Evolutionary conservation across 352 stramenopile species (phyloP), one percentile per base, ranked within the genome.

Genomic region (Pythium myriotylum): DNA sequence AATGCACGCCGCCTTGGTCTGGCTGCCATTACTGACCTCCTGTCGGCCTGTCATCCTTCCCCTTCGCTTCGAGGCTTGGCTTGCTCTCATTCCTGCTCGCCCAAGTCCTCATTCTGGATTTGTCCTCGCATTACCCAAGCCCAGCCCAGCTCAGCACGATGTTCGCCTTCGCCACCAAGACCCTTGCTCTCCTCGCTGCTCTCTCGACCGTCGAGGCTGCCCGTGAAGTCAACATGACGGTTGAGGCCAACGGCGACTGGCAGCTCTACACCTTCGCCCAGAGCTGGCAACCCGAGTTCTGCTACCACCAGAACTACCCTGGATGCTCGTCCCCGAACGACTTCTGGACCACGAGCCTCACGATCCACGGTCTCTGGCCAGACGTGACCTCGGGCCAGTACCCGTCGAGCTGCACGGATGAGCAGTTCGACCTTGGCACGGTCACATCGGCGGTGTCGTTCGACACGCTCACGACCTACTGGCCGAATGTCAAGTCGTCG

Each of bases 201-300:
- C 7, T 23, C 35, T 22, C 39, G 16, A 24, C 33, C 23, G 22
- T 33, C 8, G 37, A 33, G 5, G 24, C 24, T 1, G 17, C 23
- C 2, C 6, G n/a, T 1, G 20, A 45, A 45, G 49, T 23, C 51
- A 58, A 58, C 51, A 49, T 49, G 51, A 54, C 48, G 2, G n/a
- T n/a, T 14, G 54, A 53, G 42, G 22, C 27, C 86, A 86, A 59
- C 72, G 94, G 51, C 78, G 22, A 16, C 3, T 59, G 52, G 39
- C 29, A 47, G 52, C 52, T 95, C 32, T 96, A 95, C 70, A 86
- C 96, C 27, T 77, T 97, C 43, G 86, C 89, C 39, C 86, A 94
- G n/a, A n/a, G n/a, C n/a, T n/a, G n/a, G n/a, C n/a, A n/a, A n/a
- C n/a, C n/a, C n/a, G n/a, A n/a, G n/a, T n/a, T n/a, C 65, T 92